phyloP scores from a whole-genome alignment of 2,329 filamentous ascomycete species.

The Aspergillus hortae region DNA sequence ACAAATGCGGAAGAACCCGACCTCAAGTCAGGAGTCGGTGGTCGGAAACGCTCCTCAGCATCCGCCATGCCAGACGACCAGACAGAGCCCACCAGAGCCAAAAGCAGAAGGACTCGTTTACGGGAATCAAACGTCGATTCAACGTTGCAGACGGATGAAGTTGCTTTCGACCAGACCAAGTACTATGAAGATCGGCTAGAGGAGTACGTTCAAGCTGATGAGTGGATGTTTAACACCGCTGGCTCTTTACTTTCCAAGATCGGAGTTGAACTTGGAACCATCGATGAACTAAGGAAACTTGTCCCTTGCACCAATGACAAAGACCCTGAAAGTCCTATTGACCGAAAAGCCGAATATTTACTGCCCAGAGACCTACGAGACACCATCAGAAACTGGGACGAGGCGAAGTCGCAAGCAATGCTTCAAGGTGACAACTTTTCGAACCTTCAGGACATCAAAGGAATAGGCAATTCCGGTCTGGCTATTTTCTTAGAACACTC shows the following conservation, averaged over 20 bases:
- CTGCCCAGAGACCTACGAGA: constrained; percentile 45
- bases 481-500: constrained; percentile 57
- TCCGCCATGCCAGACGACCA: constrained; percentile 57
- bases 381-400: constrained; percentile 42
- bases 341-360: constrained; percentile 20
- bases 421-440: constrained; percentile 49
- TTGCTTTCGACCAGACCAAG: constrained; percentile 50
- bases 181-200: constrained; percentile 55
- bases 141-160: constrained; percentile 43
- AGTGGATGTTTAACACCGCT: constrained; percentile 54
- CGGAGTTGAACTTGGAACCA: constrained; percentile 45
- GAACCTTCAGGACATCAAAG: constrained; percentile 46
- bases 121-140: constrained; percentile 54
- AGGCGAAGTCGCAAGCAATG: constrained; percentile 42
- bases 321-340: constrained; percentile 12
- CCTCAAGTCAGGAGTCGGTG: constrained; percentile 37
- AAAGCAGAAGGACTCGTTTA: constrained; percentile 60
- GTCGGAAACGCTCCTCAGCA: constrained; percentile 59
- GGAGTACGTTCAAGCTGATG: constrained; percentile 53
- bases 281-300: constrained; percentile 35
- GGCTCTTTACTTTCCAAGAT: constrained; percentile 52
- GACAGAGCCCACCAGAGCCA: constrained; percentile 53
- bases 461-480: constrained; percentile 47
- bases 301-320: constrained; percentile 17
- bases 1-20: constrained; percentile 26